Base-by-base conservation (phyloP, 805 yeast genomes). In the Teunomyces tritomae region DNA sequence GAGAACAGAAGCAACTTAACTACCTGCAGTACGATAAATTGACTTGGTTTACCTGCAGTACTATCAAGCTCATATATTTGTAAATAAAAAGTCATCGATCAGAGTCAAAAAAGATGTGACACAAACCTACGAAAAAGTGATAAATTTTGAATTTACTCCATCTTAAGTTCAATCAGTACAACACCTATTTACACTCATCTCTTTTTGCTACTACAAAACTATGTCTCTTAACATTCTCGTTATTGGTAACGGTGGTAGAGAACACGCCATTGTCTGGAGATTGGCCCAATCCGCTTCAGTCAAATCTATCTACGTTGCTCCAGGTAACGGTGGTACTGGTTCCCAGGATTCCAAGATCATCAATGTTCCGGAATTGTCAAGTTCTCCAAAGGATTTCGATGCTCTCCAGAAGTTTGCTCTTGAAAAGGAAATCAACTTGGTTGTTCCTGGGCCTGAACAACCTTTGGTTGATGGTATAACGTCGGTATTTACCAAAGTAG, bases 361-460 rank as follows among this genome's bases (percentile, higher is more conserved):
- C 49, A 87, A 88, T 61, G 82, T 94, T 40, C 76, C 85, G 5
- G 63, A 68, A 37, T 82, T 89, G 63, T 82, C 83, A 32, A 77
- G 87, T 5, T 66, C 82, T 24, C 80, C 83, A 50, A 70, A 68
- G n/a, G 85, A 90, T 56, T 94, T 94, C 58, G 77, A 76, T 1
- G 69, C 72, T 28, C 77, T 94, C 51, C 88, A 83, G 48, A 71
- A 82, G 49, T 91, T 91, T 67, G 96, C 97, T 5, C 63, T 75
- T 11, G 79, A 79, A 27, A 73, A 91, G 47, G 58, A 78, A 4
- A 78, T 94, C 46, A 78, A 75, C 44, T 74, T 94, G 48, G 98
- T 89, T 4, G 76, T 94, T 39, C 98, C 99, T 32, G 99, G 99
- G 29, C 99, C 99, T n/a, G 99, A 94, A 70, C 96, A 90, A 71